These are phyloP conservation scores for Trichoderma pleuroti DNA, from an alignment of 2,329 filamentous ascomycete species.

Conservation along the genomic window DNA sequence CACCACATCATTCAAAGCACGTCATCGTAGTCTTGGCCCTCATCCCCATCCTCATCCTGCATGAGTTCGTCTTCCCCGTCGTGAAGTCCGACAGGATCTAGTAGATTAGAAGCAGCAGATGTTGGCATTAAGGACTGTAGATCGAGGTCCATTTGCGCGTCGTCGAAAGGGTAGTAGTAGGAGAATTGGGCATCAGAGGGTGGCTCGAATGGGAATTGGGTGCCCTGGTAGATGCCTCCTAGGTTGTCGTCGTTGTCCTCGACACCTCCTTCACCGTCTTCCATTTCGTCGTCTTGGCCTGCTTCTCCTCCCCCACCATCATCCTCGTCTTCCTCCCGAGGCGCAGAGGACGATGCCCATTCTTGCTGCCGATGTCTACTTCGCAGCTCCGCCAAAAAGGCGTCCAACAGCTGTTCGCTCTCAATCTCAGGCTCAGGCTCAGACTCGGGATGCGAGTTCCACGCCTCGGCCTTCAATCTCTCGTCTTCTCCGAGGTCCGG, in stretches of 20 bases:
- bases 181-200: not conserved
- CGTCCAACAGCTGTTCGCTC: slow-evolving; percentile 24
- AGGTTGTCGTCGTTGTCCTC: not conserved
- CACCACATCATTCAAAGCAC: not conserved
- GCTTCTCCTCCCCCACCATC: not conserved
- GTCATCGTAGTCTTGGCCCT: not conserved
- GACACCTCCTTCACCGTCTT: not conserved
- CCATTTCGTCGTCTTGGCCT: slow-evolving; percentile 15
- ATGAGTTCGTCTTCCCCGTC: not conserved
- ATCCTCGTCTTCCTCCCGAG: not conserved
- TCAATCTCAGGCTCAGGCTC: slow-evolving; percentile 13
- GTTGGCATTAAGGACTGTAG: not conserved
- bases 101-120: accelerated
- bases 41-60: not conserved
- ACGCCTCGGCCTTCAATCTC: slow-evolving; percentile 25
- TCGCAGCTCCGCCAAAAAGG: slow-evolving; percentile 22
- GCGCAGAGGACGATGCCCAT: not conserved
- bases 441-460: slow-evolving; percentile 23
- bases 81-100: no score
- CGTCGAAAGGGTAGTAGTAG: not conserved
- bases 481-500: slow-evolving; percentile 27
- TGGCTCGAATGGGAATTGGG: no score
- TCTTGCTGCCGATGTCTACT: not conserved
- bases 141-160: not conserved
- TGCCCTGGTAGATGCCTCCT: not conserved